A percentile compares a stretch with the other conserved stretches of the same genome.
Evolutionary conservation across 2,329 filamentous ascomycete genomes (phyloP).

Genomic region (Diplocarpon mali): DNA sequence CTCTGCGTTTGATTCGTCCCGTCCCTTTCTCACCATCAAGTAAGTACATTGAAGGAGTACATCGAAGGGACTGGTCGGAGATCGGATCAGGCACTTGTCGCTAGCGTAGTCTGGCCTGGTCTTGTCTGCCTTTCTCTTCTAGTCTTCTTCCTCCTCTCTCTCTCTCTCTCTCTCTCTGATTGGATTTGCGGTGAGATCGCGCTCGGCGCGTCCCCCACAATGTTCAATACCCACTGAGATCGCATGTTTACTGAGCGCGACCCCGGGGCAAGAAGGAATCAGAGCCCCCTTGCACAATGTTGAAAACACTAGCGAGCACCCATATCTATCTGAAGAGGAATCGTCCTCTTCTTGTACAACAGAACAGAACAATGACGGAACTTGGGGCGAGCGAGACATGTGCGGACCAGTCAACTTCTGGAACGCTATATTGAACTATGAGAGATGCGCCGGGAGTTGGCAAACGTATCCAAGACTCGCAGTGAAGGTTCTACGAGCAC

Average conservation of each 20-base stretch:
- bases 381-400: constrained; percentile 51
- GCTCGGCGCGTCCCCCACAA: constrained; percentile 1
- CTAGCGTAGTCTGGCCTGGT: too few species aligned
- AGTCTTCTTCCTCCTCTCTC: too few species aligned
- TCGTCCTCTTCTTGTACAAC: constrained; percentile 8
- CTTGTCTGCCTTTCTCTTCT: too few species aligned
- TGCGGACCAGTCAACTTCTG: constrained; percentile 41
- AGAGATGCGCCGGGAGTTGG: constrained; percentile 45
- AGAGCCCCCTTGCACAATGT: constrained; percentile 21
- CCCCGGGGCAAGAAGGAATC: constrained; percentile 11
- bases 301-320: constrained; percentile 10
- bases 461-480: constrained; percentile 36
- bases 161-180: too few species aligned
- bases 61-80: too few species aligned
- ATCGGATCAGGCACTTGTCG: too few species aligned
- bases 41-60: too few species aligned
- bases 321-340: constrained; percentile 7
- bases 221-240: constrained; percentile 19
- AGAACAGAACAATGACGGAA: constrained; percentile 32
- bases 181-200: background rate
- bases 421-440: constrained; percentile 47
- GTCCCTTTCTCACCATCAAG: too few species aligned
- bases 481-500: constrained; percentile 9
- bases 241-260: constrained; percentile 19
- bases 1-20: too few species aligned